These are phyloP conservation scores for Sporothrix brasiliensis DNA, from an alignment of 2,329 filamentous ascomycete genomes.

Conservation along the genomic window DNA sequence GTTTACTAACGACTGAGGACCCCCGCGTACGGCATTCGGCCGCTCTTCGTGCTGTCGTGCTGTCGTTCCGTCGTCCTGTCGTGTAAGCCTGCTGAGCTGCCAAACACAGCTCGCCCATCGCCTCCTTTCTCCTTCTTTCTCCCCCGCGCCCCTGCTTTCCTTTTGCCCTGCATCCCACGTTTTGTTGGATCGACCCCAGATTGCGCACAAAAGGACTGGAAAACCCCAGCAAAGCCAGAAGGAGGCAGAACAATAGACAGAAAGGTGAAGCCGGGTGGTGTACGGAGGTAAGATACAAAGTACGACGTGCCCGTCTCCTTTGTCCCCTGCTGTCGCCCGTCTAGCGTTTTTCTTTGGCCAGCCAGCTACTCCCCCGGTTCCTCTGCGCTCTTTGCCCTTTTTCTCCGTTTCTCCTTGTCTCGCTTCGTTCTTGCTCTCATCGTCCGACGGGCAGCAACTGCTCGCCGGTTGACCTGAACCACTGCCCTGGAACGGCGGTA, in stretches of 20 bases:
- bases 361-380: neutral
- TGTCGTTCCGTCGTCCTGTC: neutral
- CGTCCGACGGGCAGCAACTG: neutral
- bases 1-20: neutral
- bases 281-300: neutral
- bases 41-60: neutral
- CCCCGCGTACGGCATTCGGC: neutral
- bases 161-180: constrained; percentile 17
- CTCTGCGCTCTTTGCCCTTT: neutral
- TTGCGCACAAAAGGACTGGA: constrained; percentile 19
- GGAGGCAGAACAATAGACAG: neutral
- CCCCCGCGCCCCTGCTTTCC: constrained; percentile 12
- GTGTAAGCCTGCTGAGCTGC: neutral
- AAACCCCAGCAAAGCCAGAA: neutral
- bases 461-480: constrained; percentile 7
- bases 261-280: neutral
- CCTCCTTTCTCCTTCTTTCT: neutral
- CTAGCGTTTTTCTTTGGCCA: neutral
- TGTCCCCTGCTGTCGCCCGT: neutral
- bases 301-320: neutral
- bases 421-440: neutral
- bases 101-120: neutral
- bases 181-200: constrained; percentile 23
- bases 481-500: constrained; percentile 2
- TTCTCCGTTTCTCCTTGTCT: neutral